Evolutionary conservation across 1,284 basidiomycete genomes (phyloP).

Genomic region (Ceratobasidium sp.): DNA sequence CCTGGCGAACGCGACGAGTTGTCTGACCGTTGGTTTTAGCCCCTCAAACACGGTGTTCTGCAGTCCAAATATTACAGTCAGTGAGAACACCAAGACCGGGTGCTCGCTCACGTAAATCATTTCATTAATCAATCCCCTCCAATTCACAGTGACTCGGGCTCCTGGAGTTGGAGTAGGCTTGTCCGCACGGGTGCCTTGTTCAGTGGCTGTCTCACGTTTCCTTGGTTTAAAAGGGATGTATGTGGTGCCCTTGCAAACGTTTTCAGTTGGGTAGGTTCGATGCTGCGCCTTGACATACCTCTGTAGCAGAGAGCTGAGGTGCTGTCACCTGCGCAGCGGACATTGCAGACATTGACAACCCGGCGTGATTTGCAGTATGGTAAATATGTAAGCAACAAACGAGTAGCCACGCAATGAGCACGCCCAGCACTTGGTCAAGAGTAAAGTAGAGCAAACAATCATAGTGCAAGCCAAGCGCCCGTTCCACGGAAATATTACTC

Average conservation of each 20-base stretch:
- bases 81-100: too few species aligned
- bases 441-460: slow-evolving; percentile 22
- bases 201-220: slow-evolving; percentile 1
- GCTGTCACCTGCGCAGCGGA: neutral
- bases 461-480: neutral
- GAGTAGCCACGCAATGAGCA: neutral
- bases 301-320: slow-evolving; percentile 9
- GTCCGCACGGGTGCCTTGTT: too few species aligned
- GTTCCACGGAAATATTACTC: slow-evolving; percentile 28
- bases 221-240: slow-evolving; percentile 11
- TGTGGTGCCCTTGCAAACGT: neutral
- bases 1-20: slow-evolving; percentile 12
- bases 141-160: too few species aligned
- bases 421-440: neutral
- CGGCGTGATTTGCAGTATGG: neutral
- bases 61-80: neutral
- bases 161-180: too few species aligned
- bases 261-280: neutral
- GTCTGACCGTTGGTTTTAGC: neutral
- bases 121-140: too few species aligned
- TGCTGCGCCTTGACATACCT: slow-evolving; percentile 1
- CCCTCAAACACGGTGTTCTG: neutral
- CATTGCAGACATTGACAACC: neutral
- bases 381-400: neutral
- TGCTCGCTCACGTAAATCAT: too few species aligned